phyloP scores from a whole-genome alignment of 2,329 filamentous ascomycete species.

The Microsporum ferrugineum region DNA sequence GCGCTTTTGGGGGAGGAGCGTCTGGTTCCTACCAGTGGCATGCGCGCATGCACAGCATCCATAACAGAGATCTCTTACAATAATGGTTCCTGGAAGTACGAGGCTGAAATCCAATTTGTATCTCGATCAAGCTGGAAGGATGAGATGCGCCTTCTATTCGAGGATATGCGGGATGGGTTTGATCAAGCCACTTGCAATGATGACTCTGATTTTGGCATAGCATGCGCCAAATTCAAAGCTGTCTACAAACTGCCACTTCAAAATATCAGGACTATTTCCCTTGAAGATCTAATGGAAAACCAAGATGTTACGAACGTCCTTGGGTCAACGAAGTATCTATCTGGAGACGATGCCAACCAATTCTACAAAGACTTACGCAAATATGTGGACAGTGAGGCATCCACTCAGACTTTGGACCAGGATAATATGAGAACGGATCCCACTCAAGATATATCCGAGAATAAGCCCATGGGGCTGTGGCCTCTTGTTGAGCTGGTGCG shows the following conservation, averaged over 20 bases:
- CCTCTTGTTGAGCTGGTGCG: constrained; percentile 34
- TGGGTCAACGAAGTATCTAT: constrained; percentile 35
- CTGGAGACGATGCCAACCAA: constrained; percentile 23
- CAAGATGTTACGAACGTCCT: constrained; percentile 34
- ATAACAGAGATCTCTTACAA: constrained; percentile 52
- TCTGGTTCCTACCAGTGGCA: constrained; percentile 46
- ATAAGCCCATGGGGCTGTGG: constrained; percentile 33
- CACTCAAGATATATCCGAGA: neutral
- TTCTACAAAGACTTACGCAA: constrained; percentile 40
- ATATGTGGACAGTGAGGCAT: constrained; percentile 48
- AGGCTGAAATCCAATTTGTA: constrained; percentile 50
- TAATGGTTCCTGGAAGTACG: constrained; percentile 37
- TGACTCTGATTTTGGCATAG: constrained; percentile 36
- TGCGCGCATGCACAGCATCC: constrained; percentile 51
- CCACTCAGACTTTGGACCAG: constrained; percentile 18
- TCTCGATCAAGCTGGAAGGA: constrained; percentile 40
- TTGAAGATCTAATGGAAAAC: constrained; percentile 35
- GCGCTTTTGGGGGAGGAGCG: constrained; percentile 51
- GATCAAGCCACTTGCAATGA: constrained; percentile 17
- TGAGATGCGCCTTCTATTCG: constrained; percentile 41
- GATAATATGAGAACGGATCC: constrained; percentile 2
- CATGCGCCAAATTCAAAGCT: constrained; percentile 33
- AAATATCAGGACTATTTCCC: neutral
- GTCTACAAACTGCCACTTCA: constrained; percentile 21
- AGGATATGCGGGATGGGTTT: constrained; percentile 34